Evolutionary conservation across 139 green algal species (phyloP).

Genomic region (Haematococcus lacustris): DNA sequence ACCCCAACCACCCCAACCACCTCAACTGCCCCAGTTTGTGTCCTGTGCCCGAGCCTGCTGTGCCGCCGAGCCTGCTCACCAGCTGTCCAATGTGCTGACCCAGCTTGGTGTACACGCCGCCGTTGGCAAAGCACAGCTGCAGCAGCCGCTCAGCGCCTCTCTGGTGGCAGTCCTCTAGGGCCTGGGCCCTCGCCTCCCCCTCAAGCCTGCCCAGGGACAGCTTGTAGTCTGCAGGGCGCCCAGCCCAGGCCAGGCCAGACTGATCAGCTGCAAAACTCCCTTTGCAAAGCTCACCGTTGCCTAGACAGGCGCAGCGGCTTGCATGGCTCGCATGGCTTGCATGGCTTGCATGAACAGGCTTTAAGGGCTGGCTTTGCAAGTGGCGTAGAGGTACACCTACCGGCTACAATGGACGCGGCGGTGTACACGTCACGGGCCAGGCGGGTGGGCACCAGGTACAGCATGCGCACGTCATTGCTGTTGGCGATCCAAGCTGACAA

Average conservation of each 20-base stretch:
- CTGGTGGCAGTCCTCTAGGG: conserved; percentile 37
- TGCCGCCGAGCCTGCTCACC: too few relatives aligned
- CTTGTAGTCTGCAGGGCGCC: conserved; percentile 34
- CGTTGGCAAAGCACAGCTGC: conserved; percentile 76
- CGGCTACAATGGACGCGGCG: not conserved
- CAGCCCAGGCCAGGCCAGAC: not conserved
- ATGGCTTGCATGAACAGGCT: not conserved
- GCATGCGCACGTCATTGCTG: too few relatives aligned
- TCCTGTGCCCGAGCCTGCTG: too few relatives aligned
- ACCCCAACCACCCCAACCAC: too few relatives aligned
- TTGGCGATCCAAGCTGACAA: too few relatives aligned
- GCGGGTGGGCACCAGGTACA: not conserved
- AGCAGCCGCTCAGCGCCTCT: conserved; percentile 40
- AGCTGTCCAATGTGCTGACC: conserved; percentile 85
- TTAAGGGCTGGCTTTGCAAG: not conserved
- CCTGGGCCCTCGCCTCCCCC: conserved; percentile 19
- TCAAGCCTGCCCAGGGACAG: conserved; percentile 6
- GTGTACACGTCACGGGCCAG: not conserved
- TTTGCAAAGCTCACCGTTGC: not conserved
- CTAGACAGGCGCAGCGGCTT: too few relatives aligned
- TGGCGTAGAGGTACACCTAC: not conserved
- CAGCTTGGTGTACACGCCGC: conserved; percentile 65
- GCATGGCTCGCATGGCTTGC: too few relatives aligned
- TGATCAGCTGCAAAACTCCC: too few relatives aligned
- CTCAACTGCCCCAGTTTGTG: too few relatives aligned